Conservation (phyloP, 345 rosid species). For the Bretschneidera sinensis region DNA sequence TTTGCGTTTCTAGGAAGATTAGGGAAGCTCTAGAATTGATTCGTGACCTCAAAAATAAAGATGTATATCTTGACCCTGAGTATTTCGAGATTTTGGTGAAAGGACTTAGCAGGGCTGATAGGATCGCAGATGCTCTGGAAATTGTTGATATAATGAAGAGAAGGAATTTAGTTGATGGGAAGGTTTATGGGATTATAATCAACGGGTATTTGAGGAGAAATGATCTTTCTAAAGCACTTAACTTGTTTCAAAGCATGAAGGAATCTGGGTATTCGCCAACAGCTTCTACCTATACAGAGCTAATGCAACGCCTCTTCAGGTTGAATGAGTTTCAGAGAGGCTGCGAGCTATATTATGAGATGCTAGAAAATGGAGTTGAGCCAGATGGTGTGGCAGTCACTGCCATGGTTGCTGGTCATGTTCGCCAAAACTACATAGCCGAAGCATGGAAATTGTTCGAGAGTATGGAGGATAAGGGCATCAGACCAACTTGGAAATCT, state of each 20-base stretch:
- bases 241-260: conserved; percentile 48
- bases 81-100: conserved; percentile 61
- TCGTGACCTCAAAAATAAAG: conserved; percentile 51
- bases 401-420: conserved; percentile 63
- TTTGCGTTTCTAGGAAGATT: conserved; percentile 64
- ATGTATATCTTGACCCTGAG: conserved; percentile 33
- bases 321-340: conserved; percentile 50
- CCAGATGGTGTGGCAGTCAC: conserved; percentile 51
- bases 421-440: conserved; percentile 44
- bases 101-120: conserved; percentile 65
- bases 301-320: conserved; percentile 63
- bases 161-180: conserved; percentile 37
- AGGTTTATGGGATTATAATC: conserved; percentile 49
- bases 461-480: conserved; percentile 51
- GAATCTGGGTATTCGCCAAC: conserved; percentile 41
- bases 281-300: conserved; percentile 56
- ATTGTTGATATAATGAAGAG: conserved; percentile 66
- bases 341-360: conserved; percentile 51
- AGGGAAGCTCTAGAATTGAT: conserved; percentile 66
- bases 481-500: conserved; percentile 45
- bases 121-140: conserved; percentile 71
- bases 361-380: conserved; percentile 54
- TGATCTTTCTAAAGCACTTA: conserved; percentile 51
- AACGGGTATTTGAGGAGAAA: conserved; percentile 58
- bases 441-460: conserved; percentile 72